Percentiles rank a stretch among this genome's conserved stretches.
Evolutionary conservation across 495 filamentous ascomycete genomes (phyloP).

Genomic region (Tuber brumale): DNA sequence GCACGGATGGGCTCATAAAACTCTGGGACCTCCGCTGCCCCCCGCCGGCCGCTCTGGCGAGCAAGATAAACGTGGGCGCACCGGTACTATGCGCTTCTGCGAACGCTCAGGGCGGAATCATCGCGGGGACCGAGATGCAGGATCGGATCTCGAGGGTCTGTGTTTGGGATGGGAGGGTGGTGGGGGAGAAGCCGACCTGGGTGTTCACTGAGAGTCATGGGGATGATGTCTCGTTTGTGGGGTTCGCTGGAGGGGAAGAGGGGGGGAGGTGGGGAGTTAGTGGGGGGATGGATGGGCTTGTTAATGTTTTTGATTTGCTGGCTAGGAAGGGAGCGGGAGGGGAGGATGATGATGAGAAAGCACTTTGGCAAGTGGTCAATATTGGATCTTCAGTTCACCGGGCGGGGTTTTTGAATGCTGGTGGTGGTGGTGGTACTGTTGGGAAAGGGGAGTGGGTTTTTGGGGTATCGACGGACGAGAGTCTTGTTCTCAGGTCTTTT

Average conservation of each 20-base stretch:
- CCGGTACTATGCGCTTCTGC: slow-evolving; percentile 12
- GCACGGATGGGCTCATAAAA: slow-evolving; percentile 56
- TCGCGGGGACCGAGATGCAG: slow-evolving; percentile 71
- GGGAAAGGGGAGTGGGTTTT: slow-evolving; percentile 54
- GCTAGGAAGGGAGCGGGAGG: slow-evolving; percentile 44
- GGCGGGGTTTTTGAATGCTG: slow-evolving; percentile 64
- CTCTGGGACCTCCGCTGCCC: slow-evolving; percentile 50
- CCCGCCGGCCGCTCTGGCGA: slow-evolving; percentile 23
- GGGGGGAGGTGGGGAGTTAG: slow-evolving; percentile 56
- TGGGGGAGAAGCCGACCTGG: slow-evolving; percentile 43
- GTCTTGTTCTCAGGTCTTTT: slow-evolving; percentile 47
- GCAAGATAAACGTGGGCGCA: slow-evolving; percentile 19
- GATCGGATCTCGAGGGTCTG: slow-evolving; percentile 65
- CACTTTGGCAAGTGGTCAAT: slow-evolving; percentile 79
- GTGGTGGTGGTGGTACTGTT: neutral
- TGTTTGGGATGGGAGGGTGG: slow-evolving; percentile 53
- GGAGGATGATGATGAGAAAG: slow-evolving; percentile 75
- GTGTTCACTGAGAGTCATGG: slow-evolving; percentile 80
- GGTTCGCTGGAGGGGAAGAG: neutral
- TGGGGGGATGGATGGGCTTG: slow-evolving; percentile 84
- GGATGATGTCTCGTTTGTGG: slow-evolving; percentile 66
- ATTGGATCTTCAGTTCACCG: slow-evolving; percentile 76
- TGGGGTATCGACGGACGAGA: slow-evolving; percentile 73
- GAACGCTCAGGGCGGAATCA: slow-evolving; percentile 49
- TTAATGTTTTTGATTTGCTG: slow-evolving; percentile 67